Evolutionary conservation across 2,329 filamentous ascomycete species (phyloP).

Genomic region (Beauveria asiatica): DNA sequence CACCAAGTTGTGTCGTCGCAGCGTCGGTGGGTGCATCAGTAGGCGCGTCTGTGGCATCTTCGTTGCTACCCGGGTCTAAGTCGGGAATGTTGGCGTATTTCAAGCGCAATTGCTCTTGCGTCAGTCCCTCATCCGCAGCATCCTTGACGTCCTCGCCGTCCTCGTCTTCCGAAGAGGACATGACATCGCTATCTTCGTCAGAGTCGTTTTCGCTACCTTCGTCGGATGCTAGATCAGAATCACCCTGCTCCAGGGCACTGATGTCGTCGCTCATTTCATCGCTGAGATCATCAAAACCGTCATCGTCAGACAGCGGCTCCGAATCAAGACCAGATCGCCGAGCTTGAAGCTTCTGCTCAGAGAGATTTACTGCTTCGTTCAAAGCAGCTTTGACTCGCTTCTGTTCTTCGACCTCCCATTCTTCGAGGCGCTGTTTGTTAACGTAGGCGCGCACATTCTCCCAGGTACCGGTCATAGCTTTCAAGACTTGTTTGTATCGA

Average conservation of each 20-base stretch:
- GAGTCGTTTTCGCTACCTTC: constrained; percentile 30
- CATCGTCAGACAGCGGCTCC: constrained; percentile 38
- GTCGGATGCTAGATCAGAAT: constrained; percentile 27
- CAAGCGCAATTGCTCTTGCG: constrained; percentile 57
- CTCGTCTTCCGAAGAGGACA: constrained; percentile 50
- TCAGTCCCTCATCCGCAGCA: constrained; percentile 54
- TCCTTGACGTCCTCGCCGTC: constrained; percentile 38
- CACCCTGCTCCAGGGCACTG: constrained; percentile 19
- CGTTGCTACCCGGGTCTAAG: constrained; percentile 17
- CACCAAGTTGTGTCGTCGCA: constrained; percentile 17
- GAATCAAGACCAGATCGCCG: constrained; percentile 47
- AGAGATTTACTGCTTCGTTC: constrained; percentile 65
- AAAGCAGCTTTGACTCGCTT: constrained; percentile 57
- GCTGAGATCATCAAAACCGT: constrained; percentile 38
- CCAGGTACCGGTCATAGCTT: constrained; percentile 48
- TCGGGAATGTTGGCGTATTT: constrained; percentile 61
- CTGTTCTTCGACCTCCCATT: constrained; percentile 59
- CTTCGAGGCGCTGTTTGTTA: constrained; percentile 49
- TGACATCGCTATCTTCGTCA: constrained; percentile 39
- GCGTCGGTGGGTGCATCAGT: constrained; percentile 17
- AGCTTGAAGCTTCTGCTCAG: constrained; percentile 59
- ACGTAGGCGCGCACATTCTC: constrained; percentile 55
- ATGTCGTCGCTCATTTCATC: constrained; percentile 35
- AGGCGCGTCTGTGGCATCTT: constrained; percentile 21
- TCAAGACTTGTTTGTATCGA: constrained; percentile 65